Base-by-base conservation (phyloP, 257 asterid genomes). In the Datura wrightii region DNA sequence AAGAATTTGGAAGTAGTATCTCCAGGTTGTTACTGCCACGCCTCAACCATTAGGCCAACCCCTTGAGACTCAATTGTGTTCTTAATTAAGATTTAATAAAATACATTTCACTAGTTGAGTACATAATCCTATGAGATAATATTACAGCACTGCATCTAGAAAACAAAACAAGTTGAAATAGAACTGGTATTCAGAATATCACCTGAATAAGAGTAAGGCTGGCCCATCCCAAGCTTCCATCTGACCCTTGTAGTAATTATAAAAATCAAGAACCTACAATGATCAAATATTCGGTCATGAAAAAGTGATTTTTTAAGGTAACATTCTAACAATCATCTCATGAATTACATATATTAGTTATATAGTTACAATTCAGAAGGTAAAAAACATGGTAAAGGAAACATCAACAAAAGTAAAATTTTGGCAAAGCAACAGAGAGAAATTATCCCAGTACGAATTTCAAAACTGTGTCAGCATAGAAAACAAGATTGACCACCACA, bases 221-320 rank as follows among this genome's bases (percentile, higher is more conserved):
- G 99, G 99, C 85, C 99, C 99, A 89, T 97, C 99, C 99, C 99
- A 97, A 72, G 99, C 93, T 90, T 97, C 99, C 99, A 97, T 97
- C 89, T 95, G 98, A 88, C 99, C 99, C 87, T 97, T 97, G 96
- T 94, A 95, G 93, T 97, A 97, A 85, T 97, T 95, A 83, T 95
- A 97, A 88, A 97, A 97, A 90, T 95, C 97, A 89, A 94, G 85
- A 85, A 90, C 92, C 99, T 97, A 91, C 39, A 83, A 87, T 76
- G 81, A 84, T 84, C 83, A 78, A 84, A 87, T 56, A 83, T 19
- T 10, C 48, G 79, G 84, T 90, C 86, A 85, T 42, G 85, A 60
- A 34, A 66, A 83, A 81, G 78, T 67, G 74, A 67, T 83, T 56
- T 54, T 63, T 63, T 55, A 58, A 50, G 70, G 34, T 79, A 79